These are phyloP conservation scores for Magnolia changhungtana DNA, from an alignment of 164 flowering plant genomes.

Conservation along the genomic window DNA sequence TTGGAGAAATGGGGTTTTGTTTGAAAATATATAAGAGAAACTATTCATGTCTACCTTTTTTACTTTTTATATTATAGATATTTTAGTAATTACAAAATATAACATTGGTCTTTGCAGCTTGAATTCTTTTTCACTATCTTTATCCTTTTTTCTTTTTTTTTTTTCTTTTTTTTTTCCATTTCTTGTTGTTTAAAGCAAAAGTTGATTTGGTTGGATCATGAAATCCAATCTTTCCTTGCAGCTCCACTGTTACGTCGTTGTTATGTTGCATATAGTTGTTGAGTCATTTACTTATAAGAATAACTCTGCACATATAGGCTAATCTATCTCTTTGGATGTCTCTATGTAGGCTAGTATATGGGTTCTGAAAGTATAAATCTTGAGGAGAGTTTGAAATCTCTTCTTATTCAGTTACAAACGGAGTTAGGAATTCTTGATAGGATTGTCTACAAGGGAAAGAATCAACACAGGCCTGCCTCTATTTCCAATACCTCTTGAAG, in stretches of 20 bases:
- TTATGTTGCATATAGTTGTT: neutral
- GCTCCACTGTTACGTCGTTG: neutral
- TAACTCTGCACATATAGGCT: neutral
- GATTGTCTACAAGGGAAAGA: constrained; percentile 70
- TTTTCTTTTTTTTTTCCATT: no score
- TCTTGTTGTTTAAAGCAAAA: no score
- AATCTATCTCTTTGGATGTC: neutral
- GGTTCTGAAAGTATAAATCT: constrained; percentile 26
- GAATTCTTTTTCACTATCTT: no score
- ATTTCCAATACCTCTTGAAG: constrained; percentile 67
- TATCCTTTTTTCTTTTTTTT: no score
- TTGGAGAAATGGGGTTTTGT: no score
- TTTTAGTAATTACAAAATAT: no score
- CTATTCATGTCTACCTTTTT: no score
- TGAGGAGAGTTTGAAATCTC: constrained; percentile 44
- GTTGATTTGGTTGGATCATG: no score
- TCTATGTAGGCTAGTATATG: constrained; percentile 21
- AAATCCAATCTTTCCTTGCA: no score
- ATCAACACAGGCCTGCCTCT: constrained; percentile 65
- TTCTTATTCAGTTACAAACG: constrained; percentile 36
- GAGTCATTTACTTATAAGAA: neutral
- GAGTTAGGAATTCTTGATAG: constrained; percentile 62
- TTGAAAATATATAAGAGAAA: no score
- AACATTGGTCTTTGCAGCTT: no score
- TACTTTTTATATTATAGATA: no score